Percentiles rank a stretch among this genome's conserved stretches.
phyloP scores from a whole-genome alignment of 352 stramenopile species.

The Pseudoperonospora humuli region DNA sequence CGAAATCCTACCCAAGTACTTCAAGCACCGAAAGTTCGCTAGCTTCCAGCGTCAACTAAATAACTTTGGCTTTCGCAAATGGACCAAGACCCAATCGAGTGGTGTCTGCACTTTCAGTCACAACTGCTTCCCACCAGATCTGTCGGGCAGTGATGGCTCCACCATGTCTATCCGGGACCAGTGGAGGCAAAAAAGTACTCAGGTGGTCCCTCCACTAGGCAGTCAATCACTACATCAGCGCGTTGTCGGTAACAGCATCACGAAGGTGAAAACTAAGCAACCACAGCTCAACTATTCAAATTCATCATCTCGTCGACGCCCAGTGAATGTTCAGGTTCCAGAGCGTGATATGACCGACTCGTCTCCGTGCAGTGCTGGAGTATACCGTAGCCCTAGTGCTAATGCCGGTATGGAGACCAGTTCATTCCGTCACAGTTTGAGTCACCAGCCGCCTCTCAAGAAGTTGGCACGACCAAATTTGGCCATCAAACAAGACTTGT shows the following conservation, averaged over 20 bases:
- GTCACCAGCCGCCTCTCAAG: constrained; percentile 47
- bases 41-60: constrained; percentile 90
- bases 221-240: constrained; percentile 14
- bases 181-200: constrained; percentile 60
- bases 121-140: constrained; percentile 69
- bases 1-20: constrained; percentile 88
- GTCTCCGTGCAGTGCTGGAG: constrained; percentile 10
- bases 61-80: constrained; percentile 90
- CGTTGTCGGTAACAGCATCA: constrained; percentile 42
- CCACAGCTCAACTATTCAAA: background rate
- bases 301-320: constrained; percentile 7
- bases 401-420: constrained; percentile 20
- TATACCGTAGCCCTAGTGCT: constrained; percentile 26
- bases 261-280: constrained; percentile 29
- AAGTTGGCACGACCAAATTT: constrained; percentile 35
- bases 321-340: constrained; percentile 16
- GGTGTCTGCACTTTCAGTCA: constrained; percentile 80
- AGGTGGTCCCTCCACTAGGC: constrained; percentile 11
- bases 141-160: constrained; percentile 24
- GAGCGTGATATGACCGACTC: constrained; percentile 5
- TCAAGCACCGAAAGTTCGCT: constrained; percentile 90
- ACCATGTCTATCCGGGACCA: constrained; percentile 53
- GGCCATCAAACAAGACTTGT: constrained; percentile 13
- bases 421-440: constrained; percentile 18
- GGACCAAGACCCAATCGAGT: constrained; percentile 74